Percentiles rank a stretch among this genome's conserved stretches.
phyloP scores from a whole-genome alignment of 208 protist genomes.

The Leishmania martiniquensis region DNA sequence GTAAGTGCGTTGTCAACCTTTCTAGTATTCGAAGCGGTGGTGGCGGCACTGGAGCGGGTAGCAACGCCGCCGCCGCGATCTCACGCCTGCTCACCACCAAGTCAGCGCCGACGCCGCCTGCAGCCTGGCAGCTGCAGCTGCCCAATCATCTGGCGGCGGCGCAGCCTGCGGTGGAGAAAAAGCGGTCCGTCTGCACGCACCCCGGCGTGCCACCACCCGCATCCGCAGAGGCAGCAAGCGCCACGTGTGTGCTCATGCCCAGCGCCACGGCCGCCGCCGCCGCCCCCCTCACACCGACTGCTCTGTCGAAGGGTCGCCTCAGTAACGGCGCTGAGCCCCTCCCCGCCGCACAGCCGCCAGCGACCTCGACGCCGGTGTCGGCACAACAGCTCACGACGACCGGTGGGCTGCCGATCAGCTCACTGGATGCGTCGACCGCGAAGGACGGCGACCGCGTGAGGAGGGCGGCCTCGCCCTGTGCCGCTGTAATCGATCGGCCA shows the following conservation, averaged over 20 bases:
- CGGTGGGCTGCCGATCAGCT: background rate
- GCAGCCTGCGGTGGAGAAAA: background rate
- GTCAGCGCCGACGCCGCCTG: background rate
- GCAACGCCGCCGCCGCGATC: background rate
- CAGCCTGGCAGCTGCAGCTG: background rate
- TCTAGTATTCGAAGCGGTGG: background rate
- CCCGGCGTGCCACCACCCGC: slow-evolving; percentile 3
- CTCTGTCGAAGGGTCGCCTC: background rate
- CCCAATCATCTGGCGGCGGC: background rate
- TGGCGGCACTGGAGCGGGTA: background rate
- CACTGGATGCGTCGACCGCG: background rate
- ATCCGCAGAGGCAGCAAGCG: background rate
- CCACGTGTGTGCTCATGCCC: background rate
- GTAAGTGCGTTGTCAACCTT: background rate
- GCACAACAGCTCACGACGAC: background rate
- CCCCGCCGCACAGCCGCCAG: background rate
- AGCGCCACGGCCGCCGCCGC: slow-evolving; percentile 1
- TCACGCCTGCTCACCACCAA: slow-evolving; percentile 4
- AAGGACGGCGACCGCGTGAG: background rate
- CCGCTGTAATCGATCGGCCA: background rate
- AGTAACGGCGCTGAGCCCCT: background rate
- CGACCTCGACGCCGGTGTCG: background rate
- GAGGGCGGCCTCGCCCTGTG: background rate
- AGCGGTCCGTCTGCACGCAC: slow-evolving; percentile 12
- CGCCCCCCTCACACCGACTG: background rate